Evolutionary conservation across 1,139 yeast genomes (phyloP).

Genomic region (Diutina mesorugosa): DNA sequence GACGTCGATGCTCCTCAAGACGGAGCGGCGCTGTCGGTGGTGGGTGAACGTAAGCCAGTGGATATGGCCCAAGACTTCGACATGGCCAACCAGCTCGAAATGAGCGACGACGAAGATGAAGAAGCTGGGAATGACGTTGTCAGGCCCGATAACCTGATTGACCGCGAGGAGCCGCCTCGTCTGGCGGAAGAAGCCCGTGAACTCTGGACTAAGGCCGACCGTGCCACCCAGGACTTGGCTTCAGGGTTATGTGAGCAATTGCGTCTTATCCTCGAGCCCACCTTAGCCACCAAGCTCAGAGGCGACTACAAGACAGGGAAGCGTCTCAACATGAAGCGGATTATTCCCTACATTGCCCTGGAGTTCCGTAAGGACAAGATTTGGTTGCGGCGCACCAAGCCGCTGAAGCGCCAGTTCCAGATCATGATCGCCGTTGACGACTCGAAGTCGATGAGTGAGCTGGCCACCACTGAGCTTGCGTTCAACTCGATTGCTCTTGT

Average conservation of each 20-base stretch:
- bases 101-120: conserved; percentile 8
- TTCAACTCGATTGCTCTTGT: conserved; percentile 92
- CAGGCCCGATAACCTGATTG: conserved; percentile 2
- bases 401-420: conserved; percentile 94
- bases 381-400: conserved; percentile 96
- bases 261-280: conserved; percentile 87
- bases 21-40: neutral
- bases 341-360: conserved; percentile 94
- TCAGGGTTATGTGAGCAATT: conserved; percentile 86
- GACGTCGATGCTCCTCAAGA: conserved; percentile 7
- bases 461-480: conserved; percentile 80
- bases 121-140: conserved; percentile 17
- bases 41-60: neutral
- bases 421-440: conserved; percentile 97
- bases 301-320: conserved; percentile 98
- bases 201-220: conserved; percentile 74
- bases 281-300: conserved; percentile 80
- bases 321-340: conserved; percentile 91
- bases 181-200: conserved; percentile 56
- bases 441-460: conserved; percentile 94
- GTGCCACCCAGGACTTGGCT: conserved; percentile 75
- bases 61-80: neutral
- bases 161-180: conserved; percentile 26
- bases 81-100: neutral
- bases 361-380: conserved; percentile 96